Percentiles rank a stretch among this genome's conserved stretches.
Evolutionary conservation across 1,284 basidiomycete genomes (phyloP).

Genomic region (Phellinidium pouzarii): DNA sequence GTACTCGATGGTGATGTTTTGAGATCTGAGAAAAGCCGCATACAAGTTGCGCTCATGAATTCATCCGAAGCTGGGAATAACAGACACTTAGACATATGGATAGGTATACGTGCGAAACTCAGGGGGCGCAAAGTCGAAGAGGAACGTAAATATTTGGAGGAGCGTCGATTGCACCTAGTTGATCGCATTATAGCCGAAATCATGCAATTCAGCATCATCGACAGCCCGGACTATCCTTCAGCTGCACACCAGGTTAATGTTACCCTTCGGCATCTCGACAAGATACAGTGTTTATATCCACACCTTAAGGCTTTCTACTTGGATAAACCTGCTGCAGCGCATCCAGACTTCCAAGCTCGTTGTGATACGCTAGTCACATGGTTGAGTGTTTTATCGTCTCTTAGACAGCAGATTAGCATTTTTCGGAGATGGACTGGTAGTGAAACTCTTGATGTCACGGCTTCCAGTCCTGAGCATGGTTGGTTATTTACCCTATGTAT

Average conservation of each 20-base stretch:
- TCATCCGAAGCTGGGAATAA: conserved; percentile 65
- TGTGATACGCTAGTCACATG: conserved; percentile 86
- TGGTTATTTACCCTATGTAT: conserved; percentile 32
- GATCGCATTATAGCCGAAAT: conserved; percentile 84
- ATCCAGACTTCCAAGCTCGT: conserved; percentile 64
- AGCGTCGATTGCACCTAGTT: conserved; percentile 74
- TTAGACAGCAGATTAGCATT: conserved; percentile 72
- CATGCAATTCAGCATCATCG: conserved; percentile 57
- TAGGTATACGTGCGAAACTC: conserved; percentile 84
- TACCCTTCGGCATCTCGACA: conserved; percentile 74
- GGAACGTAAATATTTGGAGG: conserved; percentile 77
- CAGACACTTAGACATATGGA: conserved; percentile 72
- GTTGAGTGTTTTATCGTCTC: conserved; percentile 75
- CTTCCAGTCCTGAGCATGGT: conserved; percentile 47
- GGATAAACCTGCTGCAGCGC: conserved; percentile 70
- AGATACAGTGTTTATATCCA: conserved; percentile 85
- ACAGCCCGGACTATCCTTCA: conserved; percentile 38
- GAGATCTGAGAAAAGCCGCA: conserved; percentile 87
- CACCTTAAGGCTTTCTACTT: conserved; percentile 71
- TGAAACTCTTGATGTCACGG: conserved; percentile 82
- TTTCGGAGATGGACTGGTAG: conserved; percentile 90
- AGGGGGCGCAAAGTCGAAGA: conserved; percentile 76
- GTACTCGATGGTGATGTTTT: conserved; percentile 91
- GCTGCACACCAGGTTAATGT: conserved; percentile 69
- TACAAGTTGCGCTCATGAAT: conserved; percentile 65